Base-by-base conservation (phyloP, 345 rosid species). In the Pseudoturritis turrita region DNA sequence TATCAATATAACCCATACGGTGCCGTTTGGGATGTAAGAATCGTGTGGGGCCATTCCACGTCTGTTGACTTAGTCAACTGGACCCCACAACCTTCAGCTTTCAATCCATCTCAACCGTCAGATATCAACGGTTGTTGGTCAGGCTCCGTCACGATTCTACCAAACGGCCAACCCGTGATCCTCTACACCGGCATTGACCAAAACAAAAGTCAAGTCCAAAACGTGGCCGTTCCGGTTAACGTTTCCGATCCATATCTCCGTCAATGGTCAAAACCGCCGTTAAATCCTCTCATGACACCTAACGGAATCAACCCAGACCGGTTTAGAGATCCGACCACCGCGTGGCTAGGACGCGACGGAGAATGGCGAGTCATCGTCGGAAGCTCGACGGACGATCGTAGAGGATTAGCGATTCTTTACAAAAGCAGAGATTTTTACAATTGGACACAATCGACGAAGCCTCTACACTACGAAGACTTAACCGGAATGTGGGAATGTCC, bases 401-500 rank as follows among this genome's bases (percentile, higher is more conserved):
- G 77, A 10, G 98, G 96, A 3, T 18, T 77, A 25, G 90, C 83
- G 14, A 44, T 82, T 67, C 67, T 90, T 21, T 88, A 80, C 67
- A 77, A 62, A 56, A 88, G 93, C 78, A 57, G 31, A 64, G 87
- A 90, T 62, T 90, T 90, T 44, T 54, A 83, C 11, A 47, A 55
- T 0, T 92, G 96, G 96, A 47, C 14, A 7, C 45, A 75, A 29
- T 71, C 89, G 0, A 9, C 52, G 1, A 67, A 72, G 0, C 88
- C 93, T 3, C 70, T 88, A 6, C 85, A 90, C 62, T 87, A 85
- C 9, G 82, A 69, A 5, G 44, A 72, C 7, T 79, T 63, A 29
- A 85, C 88, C 4, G 91, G 86, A 31, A 90, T 87, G 88, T 90
- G 98, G 98, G 96, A 92, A 67, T 90, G 96, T 49, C 96, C 90